phyloP scores from a whole-genome alignment of 768 basidiomycete genomes.

The Gymnopilus junonius region DNA sequence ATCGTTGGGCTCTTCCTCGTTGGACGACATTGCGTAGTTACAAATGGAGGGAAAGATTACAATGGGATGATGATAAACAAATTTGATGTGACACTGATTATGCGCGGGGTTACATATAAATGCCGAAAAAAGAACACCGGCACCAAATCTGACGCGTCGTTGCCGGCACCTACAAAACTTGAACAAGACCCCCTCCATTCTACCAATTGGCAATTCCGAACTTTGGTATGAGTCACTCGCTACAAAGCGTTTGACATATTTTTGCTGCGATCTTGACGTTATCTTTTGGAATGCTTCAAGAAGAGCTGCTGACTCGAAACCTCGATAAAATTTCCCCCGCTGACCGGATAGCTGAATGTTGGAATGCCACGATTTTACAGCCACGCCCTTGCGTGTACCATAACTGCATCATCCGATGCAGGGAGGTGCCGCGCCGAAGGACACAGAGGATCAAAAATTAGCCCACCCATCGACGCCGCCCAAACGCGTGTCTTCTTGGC shows the following conservation, averaged over 20 bases:
- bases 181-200: background rate
- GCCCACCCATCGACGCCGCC: background rate
- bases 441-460: background rate
- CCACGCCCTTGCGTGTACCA: background rate
- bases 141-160: constrained; percentile 11
- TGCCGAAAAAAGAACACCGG: constrained; percentile 9
- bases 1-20: constrained; percentile 66
- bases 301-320: background rate
- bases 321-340: background rate
- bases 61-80: constrained; percentile 3
- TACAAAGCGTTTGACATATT: background rate
- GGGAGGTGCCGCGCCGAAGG: background rate
- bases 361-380: background rate
- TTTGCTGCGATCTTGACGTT: constrained; percentile 1
- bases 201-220: background rate
- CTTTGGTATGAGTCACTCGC: background rate
- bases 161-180: constrained; percentile 3
- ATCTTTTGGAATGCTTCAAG: background rate
- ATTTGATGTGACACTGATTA: constrained; percentile 2
- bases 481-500: background rate
- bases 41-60: constrained; percentile 5
- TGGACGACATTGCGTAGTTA: constrained; percentile 56
- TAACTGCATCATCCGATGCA: background rate
- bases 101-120: background rate
- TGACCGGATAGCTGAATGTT: background rate